Conservation (phyloP, 257 asterid species). For the Gentiana macrophylla region DNA sequence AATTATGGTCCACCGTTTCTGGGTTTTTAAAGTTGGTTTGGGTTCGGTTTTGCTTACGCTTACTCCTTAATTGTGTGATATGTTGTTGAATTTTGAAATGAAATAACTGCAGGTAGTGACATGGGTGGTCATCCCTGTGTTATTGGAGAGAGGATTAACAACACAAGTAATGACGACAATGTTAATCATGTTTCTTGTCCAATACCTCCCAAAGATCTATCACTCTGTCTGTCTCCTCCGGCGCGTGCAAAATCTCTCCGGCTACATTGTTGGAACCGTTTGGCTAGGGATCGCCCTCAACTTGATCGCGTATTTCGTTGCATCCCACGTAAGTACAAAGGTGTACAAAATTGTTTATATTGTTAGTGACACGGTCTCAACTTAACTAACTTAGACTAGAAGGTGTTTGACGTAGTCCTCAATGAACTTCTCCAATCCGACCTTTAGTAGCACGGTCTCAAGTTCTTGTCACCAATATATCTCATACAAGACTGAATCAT, state of each 20-base stretch:
- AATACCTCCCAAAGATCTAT: constrained; percentile 84
- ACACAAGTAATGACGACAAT: constrained; percentile 68
- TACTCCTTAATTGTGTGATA: too few relatives aligned
- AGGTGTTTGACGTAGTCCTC: too few relatives aligned
- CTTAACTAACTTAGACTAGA: too few relatives aligned
- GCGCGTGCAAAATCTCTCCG: constrained; percentile 78
- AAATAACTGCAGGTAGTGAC: constrained; percentile 41
- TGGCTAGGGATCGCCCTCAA: constrained; percentile 99
- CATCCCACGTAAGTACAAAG: constrained; percentile 59
- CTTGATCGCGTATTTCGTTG: constrained; percentile 93
- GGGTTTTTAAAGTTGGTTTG: too few relatives aligned
- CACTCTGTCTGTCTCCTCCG: constrained; percentile 77
- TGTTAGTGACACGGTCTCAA: too few relatives aligned
- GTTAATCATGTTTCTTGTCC: constrained; percentile 56
- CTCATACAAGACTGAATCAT: too few relatives aligned
- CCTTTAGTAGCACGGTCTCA: too few relatives aligned
- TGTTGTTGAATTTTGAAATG: not conserved
- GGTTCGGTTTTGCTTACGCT: too few relatives aligned
- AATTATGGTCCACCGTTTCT: too few relatives aligned
- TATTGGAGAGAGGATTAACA: constrained; percentile 58
- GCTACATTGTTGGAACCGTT: constrained; percentile 84
- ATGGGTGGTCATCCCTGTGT: constrained; percentile 65
- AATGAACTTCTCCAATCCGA: too few relatives aligned
- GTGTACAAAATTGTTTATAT: too few relatives aligned
- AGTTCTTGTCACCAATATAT: too few relatives aligned